Evolutionary conservation across 208 protist genomes (phyloP), one percentile per base, ranked within the genome.

Genomic region (Leishmania amazonensis): DNA sequence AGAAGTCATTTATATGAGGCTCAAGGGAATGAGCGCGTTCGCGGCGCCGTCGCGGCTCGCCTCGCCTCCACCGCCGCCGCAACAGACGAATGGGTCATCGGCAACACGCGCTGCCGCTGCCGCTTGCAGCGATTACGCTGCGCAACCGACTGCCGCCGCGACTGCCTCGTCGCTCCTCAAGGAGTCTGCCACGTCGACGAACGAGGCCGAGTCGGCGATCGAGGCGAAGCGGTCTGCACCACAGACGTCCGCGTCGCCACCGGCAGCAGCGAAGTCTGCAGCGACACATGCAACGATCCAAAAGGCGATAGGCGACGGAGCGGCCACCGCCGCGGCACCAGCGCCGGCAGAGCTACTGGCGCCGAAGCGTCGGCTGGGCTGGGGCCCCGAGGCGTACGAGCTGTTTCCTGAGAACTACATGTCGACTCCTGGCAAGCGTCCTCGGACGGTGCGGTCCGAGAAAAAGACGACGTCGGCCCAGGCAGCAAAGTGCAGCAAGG

Each of bases 1-100:
- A 72, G 94, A 97, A 79, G 83, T 95, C 0, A 73, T 97, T 4
- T 93, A 85, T 78, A 94, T 97, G 94, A 83, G 83, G 35, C 76
- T 96, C 31, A 73, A 70, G n/a, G 31, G 67, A 19, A 47, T 53
- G 13, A 11, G 58, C 76, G 45, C 80, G 42, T 71, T 70, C 67
- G 28, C 84, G 54, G 67, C 75, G 54, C 64, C 49, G 13, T 60
- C 81, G 45, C 81, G n/a, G 11, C 76, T 6, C 2, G 74, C 71
- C 51, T 72, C 68, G 64, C 78, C 67, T 40, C 79, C 64, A 19
- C 81, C 70, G 45, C 58, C 28, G 42, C 31, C n/a, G 79, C 54
- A n/a, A 38, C 75, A 62, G 57, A 0, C 51, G n/a, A 42, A 21
- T 5, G 72, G 60, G 51, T 38, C 51, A 8, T 40, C 54, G 24